Percentiles rank a stretch among this genome's conserved stretches.
Evolutionary conservation across 2,329 filamentous ascomycete genomes (phyloP).

Genomic region (Ophiostoma sp.): DNA sequence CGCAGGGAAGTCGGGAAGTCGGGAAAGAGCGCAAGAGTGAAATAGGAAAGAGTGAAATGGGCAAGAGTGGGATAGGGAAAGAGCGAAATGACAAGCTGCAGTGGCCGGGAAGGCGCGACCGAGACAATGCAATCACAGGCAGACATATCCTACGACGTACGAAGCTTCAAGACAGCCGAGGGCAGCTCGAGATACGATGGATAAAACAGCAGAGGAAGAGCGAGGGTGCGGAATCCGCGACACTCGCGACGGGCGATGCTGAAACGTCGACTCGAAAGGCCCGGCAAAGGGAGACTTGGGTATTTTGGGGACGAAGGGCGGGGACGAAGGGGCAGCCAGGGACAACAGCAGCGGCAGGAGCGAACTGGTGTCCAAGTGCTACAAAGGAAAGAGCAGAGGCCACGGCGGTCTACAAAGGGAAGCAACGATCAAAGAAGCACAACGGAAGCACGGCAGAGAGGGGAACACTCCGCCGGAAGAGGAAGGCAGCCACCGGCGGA

Average conservation of each 20-base stretch:
- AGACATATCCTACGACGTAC: no score
- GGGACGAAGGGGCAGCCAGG: background rate
- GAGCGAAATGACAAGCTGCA: background rate
- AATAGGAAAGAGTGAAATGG: no score
- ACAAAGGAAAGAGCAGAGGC: background rate
- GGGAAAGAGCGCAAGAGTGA: background rate
- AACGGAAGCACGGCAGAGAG: background rate
- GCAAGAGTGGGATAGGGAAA: no score
- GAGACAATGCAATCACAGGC: slow-evolving; percentile 7
- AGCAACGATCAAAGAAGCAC: slow-evolving; percentile 5
- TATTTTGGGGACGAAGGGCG: background rate
- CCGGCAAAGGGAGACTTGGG: background rate
- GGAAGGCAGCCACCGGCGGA: background rate
- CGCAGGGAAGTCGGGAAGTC: background rate
- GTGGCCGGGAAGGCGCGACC: background rate
- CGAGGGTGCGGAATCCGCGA: background rate
- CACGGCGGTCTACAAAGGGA: background rate
- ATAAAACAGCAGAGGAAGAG: background rate
- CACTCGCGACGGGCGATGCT: background rate
- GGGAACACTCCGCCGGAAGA: background rate
- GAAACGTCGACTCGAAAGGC: background rate
- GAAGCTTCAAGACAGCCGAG: no score
- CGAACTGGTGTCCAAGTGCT: background rate
- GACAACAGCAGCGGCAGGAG: background rate
- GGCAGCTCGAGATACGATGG: no score